Evolutionary conservation across 306 rosid genomes (phyloP).

Genomic region (Glycyrrhiza uralensis): DNA sequence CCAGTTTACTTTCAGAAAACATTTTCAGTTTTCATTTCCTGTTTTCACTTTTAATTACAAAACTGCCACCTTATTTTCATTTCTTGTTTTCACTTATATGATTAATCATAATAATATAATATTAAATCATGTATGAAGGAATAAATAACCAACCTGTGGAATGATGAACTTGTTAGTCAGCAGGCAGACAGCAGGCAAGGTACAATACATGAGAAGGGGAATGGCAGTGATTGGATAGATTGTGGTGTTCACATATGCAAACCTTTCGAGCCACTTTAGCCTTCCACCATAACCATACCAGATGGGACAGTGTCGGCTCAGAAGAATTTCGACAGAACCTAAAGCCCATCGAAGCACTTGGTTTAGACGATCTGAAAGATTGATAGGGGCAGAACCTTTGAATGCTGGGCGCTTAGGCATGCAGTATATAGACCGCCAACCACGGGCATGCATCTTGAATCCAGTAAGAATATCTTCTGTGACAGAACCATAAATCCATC

Average conservation of each 20-base stretch:
- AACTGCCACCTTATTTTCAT: too few relatives aligned
- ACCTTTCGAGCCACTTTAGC: conserved; percentile 93
- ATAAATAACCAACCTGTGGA: conserved; percentile 73
- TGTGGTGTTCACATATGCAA: conserved; percentile 93
- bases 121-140: not conserved
- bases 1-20: too few relatives aligned
- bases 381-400: conserved; percentile 98
- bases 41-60: too few relatives aligned
- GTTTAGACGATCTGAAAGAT: conserved; percentile 96
- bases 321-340: conserved; percentile 94
- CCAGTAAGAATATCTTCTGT: conserved; percentile 99
- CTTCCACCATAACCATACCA: conserved; percentile 98
- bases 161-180: conserved; percentile 96
- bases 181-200: conserved; percentile 93
- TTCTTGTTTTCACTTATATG: too few relatives aligned
- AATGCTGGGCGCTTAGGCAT: conserved; percentile 89
- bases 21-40: too few relatives aligned
- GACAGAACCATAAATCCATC: conserved; percentile 98
- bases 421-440: conserved; percentile 96
- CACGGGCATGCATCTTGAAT: conserved; percentile 99
- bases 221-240: conserved; percentile 87
- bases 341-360: conserved; percentile 99
- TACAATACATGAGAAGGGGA: conserved; percentile 92
- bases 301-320: conserved; percentile 92
- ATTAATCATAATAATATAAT: too few relatives aligned